Conservation (phyloP, 78 protist species). For the Isochrysis galbana region DNA sequence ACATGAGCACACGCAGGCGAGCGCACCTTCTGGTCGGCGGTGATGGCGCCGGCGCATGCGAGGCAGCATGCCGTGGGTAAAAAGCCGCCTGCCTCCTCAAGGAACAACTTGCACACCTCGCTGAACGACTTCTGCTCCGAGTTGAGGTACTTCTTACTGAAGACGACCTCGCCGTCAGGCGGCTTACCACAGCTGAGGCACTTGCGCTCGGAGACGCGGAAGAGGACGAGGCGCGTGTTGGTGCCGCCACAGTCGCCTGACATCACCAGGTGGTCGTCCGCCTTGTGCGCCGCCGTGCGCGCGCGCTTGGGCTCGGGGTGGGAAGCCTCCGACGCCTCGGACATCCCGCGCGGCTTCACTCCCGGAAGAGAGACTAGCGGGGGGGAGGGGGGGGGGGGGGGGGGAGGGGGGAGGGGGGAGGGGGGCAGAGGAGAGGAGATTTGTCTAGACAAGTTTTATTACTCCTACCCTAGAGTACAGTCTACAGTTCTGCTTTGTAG, state of each 20-base stretch:
- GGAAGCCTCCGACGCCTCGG: no score
- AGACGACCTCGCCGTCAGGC: background rate
- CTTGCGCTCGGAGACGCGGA: background rate
- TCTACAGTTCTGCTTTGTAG: no score
- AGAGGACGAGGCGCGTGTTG: conserved; percentile 2
- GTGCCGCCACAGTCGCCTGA: conserved; percentile 27
- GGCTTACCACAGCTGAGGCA: background rate
- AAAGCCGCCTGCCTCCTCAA: background rate
- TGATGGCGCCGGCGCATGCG: conserved; percentile 30
- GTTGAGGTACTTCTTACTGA: background rate
- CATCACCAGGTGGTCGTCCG: background rate
- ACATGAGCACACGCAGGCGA: no score
- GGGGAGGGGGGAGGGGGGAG: no score
- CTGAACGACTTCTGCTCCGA: background rate
- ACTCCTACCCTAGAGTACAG: no score
- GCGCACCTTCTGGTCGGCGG: background rate
- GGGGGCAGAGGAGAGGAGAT: no score
- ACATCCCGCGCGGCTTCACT: no score
- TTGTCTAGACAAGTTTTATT: no score
- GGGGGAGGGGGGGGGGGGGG: no score
- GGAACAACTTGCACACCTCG: background rate
- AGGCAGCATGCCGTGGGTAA: background rate
- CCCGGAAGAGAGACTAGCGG: no score
- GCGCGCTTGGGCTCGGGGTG: no score
- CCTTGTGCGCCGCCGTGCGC: no score